Evolutionary conservation across 1,284 basidiomycete genomes (phyloP), one percentile per base, ranked within the genome.

Genomic region (Somion occarium): DNA sequence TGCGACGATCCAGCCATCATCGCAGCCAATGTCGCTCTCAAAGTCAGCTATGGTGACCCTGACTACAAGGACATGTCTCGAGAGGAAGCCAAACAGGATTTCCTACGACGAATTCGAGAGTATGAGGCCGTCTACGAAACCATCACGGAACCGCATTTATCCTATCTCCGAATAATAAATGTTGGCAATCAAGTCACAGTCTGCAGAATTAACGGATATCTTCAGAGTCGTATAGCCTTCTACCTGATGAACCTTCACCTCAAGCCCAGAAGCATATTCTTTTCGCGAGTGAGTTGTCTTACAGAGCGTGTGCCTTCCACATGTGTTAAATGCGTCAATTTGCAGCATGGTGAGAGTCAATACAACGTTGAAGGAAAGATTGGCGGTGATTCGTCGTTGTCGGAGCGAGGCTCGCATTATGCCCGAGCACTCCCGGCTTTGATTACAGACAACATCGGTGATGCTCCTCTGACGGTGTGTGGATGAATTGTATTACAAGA

Each of bases 211-310:
- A 80, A 93, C 60, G 93, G 95, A 19, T 99, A 99, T 65, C 73
- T 99, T 54, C 93, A 97, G 66, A 93, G 91, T 75, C 86, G 97
- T 34, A 96, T 99, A 58, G 96, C 93, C 2, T 99, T 98, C 72
- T 99, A 97, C 70, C 76, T 99, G 53, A 98, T 98, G 95, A 99
- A 99, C 70, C 69, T 98, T 60, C 97, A 99, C 67, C 74, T 99
- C 56, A 97, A 98, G 62, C 96, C 97, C 12, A 79, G 97, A 54
- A 93, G 89, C 66, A 98, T 99, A 60, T 99, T 95, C 70, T 85
- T 99, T 59, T 98, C 97, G 5, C 74, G 97, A 61, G 93, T 95
- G 63, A 62, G 80, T 25, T 23, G 49, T 15, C 50, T 12, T 24
- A 38, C 42, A 19, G 44, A 50, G 20, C 46, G 48, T 52, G 19